Evolutionary conservation across 352 stramenopile species (phyloP).

Genomic region (Pythium phragmiticola): DNA sequence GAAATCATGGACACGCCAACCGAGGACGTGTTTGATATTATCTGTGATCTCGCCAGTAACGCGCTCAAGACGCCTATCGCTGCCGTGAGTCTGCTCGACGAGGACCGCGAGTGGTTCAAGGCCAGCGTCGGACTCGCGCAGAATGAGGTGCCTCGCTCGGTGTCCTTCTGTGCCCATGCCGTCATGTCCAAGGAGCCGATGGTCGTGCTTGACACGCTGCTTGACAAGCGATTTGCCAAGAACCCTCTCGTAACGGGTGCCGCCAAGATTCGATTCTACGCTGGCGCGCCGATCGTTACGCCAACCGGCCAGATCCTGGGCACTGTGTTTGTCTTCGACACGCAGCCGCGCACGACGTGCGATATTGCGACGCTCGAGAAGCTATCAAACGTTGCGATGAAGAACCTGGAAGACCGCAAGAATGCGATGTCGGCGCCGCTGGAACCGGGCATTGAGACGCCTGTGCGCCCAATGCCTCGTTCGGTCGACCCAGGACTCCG

Average conservation of each 20-base stretch:
- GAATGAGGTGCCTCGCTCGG: constrained; percentile 84
- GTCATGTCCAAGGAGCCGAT: constrained; percentile 90
- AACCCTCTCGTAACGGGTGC: constrained; percentile 83
- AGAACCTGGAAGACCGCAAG: constrained; percentile 89
- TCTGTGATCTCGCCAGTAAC: constrained; percentile 85
- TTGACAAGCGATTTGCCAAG: constrained; percentile 86
- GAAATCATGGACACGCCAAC: constrained; percentile 87
- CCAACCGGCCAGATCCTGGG: constrained; percentile 79
- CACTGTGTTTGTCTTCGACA: constrained; percentile 88
- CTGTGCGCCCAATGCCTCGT: constrained; percentile 31
- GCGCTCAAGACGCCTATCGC: constrained; percentile 86
- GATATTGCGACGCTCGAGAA: constrained; percentile 87
- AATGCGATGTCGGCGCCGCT: constrained; percentile 73
- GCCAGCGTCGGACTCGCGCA: constrained; percentile 80
- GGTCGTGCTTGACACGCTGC: constrained; percentile 85
- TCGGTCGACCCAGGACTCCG: constrained; percentile 38
- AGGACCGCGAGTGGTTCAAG: constrained; percentile 89
- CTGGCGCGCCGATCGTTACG: constrained; percentile 77
- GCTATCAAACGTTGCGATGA: constrained; percentile 88
- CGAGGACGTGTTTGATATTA: constrained; percentile 89
- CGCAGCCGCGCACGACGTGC: constrained; percentile 78
- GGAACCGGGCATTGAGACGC: constrained; percentile 44
- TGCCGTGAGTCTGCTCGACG: constrained; percentile 79
- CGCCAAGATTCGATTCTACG: constrained; percentile 87
- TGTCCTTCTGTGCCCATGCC: constrained; percentile 84